phyloP scores from a whole-genome alignment of 73 alveolate genomes.

The Breviolum minutum region DNA sequence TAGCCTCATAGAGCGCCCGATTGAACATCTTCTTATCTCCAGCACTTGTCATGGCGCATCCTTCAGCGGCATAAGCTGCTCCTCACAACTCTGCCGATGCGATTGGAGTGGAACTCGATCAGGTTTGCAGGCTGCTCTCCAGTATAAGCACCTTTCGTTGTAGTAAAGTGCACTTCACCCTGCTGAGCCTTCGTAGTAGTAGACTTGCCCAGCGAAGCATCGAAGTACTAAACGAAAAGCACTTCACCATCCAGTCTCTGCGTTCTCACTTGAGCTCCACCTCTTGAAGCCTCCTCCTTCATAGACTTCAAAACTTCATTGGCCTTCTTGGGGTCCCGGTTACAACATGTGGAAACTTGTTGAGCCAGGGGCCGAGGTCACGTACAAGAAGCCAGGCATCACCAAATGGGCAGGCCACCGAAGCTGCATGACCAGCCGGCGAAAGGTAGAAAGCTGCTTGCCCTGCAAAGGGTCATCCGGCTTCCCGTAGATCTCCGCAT shows the following conservation, averaged over 20 bases:
- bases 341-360: neutral
- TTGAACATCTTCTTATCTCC: neutral
- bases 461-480: neutral
- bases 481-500: neutral
- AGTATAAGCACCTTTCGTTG: neutral
- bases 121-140: neutral
- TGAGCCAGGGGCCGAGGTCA: neutral
- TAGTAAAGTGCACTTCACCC: neutral
- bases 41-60: neutral
- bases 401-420: conserved; percentile 22
- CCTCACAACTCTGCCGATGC: neutral
- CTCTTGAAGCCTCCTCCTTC: neutral
- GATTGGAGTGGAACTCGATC: neutral
- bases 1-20: neutral
- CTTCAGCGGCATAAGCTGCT: neutral
- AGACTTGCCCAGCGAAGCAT: neutral
- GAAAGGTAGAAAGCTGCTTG: neutral
- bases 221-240: neutral
- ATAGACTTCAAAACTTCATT: neutral
- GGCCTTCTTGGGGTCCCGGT: neutral
- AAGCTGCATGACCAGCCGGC: too few species aligned
- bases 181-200: neutral
- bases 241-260: neutral
- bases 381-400: neutral
- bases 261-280: neutral